These are phyloP conservation scores for Cardamine chenopodiifolia DNA, from an alignment of 345 rosid species.

Conservation along the genomic window DNA sequence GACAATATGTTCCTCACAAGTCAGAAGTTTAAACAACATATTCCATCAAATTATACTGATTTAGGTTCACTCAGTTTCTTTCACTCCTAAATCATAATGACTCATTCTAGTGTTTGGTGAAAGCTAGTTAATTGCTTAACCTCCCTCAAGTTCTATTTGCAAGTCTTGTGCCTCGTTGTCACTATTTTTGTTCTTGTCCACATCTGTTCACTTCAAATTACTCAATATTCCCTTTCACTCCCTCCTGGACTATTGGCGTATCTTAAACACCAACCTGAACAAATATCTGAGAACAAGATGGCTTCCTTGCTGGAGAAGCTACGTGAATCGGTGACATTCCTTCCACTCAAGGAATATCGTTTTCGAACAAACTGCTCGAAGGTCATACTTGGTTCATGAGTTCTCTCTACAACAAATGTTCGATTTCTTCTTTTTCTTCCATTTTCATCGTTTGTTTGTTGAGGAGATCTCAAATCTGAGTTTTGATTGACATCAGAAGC, in stretches of 20 bases:
- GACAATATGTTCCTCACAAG: neutral
- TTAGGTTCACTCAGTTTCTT: neutral
- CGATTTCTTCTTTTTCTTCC: too few relatives aligned
- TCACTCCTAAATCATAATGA: neutral
- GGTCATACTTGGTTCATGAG: constrained; percentile 90
- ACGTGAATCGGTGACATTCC: constrained; percentile 56
- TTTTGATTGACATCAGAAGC: too few relatives aligned
- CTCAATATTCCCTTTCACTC: constrained; percentile 22
- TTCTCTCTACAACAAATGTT: constrained; percentile 57
- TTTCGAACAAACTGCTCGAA: constrained; percentile 45
- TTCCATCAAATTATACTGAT: neutral
- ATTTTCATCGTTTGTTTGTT: too few relatives aligned
- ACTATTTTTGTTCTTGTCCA: constrained; percentile 35
- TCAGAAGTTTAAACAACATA: neutral
- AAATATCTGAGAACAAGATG: neutral
- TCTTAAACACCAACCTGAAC: constrained; percentile 4
- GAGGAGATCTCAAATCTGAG: too few relatives aligned
- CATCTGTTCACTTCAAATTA: constrained; percentile 33
- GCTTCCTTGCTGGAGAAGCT: constrained; percentile 46
- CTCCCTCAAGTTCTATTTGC: constrained; percentile 20
- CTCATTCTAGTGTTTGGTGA: neutral
- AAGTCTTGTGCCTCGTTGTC: constrained; percentile 25
- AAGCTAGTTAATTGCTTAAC: constrained; percentile 8
- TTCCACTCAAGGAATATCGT: constrained; percentile 73
- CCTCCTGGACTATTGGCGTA: constrained; percentile 24